Conservation (phyloP, 129 eudicot genomes). For the Kitagawia praeruptora region DNA sequence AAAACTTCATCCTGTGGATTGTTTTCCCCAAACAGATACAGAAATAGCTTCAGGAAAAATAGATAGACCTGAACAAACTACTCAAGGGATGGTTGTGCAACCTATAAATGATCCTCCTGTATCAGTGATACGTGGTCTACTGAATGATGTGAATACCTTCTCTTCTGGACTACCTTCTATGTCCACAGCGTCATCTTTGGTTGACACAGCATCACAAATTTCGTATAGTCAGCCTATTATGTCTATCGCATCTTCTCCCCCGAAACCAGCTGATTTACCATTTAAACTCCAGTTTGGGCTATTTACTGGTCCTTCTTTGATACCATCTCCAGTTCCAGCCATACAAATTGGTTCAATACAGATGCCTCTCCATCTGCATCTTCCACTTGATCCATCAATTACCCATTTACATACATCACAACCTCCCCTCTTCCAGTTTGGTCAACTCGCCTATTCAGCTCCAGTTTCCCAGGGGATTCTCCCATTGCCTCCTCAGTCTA, state of each 20-base stretch:
- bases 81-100: conserved; percentile 23
- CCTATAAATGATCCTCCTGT: conserved; percentile 23
- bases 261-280: conserved; percentile 50
- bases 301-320: conserved; percentile 85
- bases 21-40: conserved; percentile 4
- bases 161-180: conserved; percentile 23
- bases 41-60: conserved; percentile 18
- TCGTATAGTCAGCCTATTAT: conserved; percentile 29
- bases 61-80: conserved; percentile 24
- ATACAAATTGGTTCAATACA: conserved; percentile 98
- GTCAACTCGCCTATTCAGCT: conserved; percentile 76
- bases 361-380: conserved; percentile 90
- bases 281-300: conserved; percentile 90
- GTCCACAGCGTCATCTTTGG: conserved; percentile 27
- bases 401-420: conserved; percentile 62
- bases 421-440: conserved; percentile 83
- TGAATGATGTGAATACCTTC: conserved; percentile 23
- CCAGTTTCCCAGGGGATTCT: conserved; percentile 70
- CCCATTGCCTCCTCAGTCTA: conserved; percentile 55
- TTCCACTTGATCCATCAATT: conserved; percentile 66
- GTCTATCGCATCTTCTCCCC: conserved; percentile 38
- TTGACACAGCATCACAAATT: conserved; percentile 21
- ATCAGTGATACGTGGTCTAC: conserved; percentile 22
- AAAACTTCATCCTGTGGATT: conserved; percentile 20
- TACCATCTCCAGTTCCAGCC: conserved; percentile 91